These are phyloP conservation scores for Diaporthe aspalathi DNA, from an alignment of 2,329 filamentous ascomycete species.

Conservation along the genomic window DNA sequence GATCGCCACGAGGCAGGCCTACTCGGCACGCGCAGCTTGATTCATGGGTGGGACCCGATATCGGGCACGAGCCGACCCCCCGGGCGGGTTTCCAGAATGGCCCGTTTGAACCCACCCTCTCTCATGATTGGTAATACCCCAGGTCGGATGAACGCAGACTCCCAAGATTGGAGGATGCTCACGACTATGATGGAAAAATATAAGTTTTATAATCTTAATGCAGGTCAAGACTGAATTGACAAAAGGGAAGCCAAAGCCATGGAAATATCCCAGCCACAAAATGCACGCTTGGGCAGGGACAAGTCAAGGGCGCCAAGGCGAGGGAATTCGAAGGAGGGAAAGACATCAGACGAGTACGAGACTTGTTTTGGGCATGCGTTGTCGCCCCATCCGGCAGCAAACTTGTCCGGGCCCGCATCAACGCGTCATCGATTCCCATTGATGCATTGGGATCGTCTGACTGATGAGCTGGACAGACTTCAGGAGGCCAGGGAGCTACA, in stretches of 20 bases:
- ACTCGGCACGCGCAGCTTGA: slow-evolving; percentile 21
- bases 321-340: not conserved
- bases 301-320: not conserved
- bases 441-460: not conserved
- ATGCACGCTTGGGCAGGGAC: not conserved
- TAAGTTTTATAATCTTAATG: slow-evolving; percentile 18
- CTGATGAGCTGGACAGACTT: too few species aligned
- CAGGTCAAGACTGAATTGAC: not conserved
- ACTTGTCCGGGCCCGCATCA: not conserved
- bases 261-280: not conserved
- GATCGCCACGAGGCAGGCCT: slow-evolving; percentile 18
- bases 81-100: not conserved
- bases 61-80: not conserved
- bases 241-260: not conserved
- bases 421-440: not conserved
- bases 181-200: not conserved
- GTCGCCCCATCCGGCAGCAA: not conserved
- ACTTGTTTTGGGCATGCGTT: not conserved
- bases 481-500: too few species aligned
- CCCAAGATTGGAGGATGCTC: not conserved
- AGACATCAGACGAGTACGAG: not conserved
- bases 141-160: not conserved
- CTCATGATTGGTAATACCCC: not conserved
- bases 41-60: not conserved
- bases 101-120: not conserved